These are phyloP conservation scores for Sclerotinia subarctica DNA, from an alignment of 2,329 filamentous ascomycete genomes.

Conservation along the genomic window DNA sequence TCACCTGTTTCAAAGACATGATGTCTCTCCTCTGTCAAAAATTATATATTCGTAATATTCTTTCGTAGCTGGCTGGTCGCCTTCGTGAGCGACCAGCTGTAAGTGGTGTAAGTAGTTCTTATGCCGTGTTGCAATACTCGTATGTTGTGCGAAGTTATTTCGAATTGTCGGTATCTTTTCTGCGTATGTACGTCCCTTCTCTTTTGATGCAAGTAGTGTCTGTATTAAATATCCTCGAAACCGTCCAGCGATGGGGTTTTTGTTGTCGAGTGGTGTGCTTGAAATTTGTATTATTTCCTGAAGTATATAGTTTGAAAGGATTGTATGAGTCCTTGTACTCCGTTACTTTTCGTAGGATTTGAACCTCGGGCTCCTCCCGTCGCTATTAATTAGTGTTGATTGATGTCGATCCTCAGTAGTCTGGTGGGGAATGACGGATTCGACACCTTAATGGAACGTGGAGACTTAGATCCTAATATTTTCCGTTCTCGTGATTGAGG, in stretches of 20 bases:
- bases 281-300: constrained; percentile 7
- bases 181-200: background rate
- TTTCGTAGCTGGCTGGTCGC: constrained; percentile 26
- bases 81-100: constrained; percentile 28
- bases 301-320: constrained; percentile 7
- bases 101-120: constrained; percentile 14
- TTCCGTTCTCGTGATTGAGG: constrained; percentile 19
- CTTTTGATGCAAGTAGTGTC: constrained; percentile 15
- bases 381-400: constrained; percentile 20
- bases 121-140: constrained; percentile 18
- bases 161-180: constrained; percentile 10
- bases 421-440: background rate
- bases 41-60: constrained; percentile 12
- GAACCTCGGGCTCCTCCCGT: background rate
- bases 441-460: constrained; percentile 13
- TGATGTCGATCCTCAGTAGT: constrained; percentile 4
- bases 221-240: constrained; percentile 12
- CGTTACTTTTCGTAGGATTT: constrained; percentile 7
- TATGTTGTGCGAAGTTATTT: constrained; percentile 19
- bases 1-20: constrained; percentile 46
- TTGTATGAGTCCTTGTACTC: background rate
- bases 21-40: constrained; percentile 21
- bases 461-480: constrained; percentile 1
- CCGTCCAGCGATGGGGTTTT: constrained; percentile 18
- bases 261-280: background rate